Conservation (phyloP, 495 filamentous ascomycete genomes). For the Lepidopterella palustris region DNA sequence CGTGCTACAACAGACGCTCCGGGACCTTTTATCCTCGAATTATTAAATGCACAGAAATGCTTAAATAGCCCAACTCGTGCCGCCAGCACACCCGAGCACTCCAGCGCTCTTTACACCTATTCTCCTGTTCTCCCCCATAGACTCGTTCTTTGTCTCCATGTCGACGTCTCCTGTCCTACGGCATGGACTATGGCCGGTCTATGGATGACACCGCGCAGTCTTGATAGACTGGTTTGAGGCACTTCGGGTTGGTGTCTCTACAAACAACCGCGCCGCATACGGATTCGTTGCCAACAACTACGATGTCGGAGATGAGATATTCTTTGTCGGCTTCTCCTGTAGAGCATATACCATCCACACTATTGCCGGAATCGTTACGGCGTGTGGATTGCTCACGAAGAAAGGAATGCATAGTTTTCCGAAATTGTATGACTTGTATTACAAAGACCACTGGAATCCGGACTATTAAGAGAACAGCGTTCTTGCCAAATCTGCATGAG, state of each 20-base stretch:
- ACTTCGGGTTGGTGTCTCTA: conserved; percentile 5
- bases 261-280: conserved; percentile 44
- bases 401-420: conserved; percentile 24
- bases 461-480: neutral
- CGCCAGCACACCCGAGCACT: too few relatives aligned
- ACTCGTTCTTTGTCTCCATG: too few relatives aligned
- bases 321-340: conserved; percentile 47
- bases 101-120: too few relatives aligned
- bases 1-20: too few relatives aligned
- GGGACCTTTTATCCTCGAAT: too few relatives aligned
- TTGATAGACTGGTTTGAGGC: neutral
- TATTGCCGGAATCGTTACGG: conserved; percentile 43
- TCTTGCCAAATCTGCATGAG: neutral
- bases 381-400: conserved; percentile 41
- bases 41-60: too few relatives aligned
- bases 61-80: too few relatives aligned
- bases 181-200: too few relatives aligned
- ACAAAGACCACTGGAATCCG: neutral
- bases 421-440: conserved; percentile 6
- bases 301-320: conserved; percentile 38
- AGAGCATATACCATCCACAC: conserved; percentile 48
- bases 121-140: too few relatives aligned
- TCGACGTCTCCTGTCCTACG: too few relatives aligned
- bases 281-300: conserved; percentile 45
- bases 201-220: neutral